Evolutionary conservation across 2,329 filamentous ascomycete genomes (phyloP).

Genomic region (Calycina marina): DNA sequence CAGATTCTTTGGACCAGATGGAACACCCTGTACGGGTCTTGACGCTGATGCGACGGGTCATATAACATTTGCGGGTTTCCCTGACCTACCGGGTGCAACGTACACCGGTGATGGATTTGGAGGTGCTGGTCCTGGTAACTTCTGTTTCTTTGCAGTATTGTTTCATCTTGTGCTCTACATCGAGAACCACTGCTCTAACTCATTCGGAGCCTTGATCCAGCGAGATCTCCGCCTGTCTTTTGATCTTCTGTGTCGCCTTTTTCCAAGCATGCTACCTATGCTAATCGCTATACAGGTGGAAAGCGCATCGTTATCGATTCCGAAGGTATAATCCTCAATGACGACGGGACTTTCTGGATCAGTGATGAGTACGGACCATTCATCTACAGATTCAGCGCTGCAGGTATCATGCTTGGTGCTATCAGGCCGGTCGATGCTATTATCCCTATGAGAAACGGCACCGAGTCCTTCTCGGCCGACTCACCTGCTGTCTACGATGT

Average conservation of each 20-base stretch:
- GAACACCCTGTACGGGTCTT: conserved; percentile 46
- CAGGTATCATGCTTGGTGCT: conserved; percentile 45
- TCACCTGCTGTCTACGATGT: conserved; percentile 44
- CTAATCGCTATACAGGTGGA: no score
- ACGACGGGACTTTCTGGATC: conserved; percentile 47
- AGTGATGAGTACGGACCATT: conserved; percentile 57
- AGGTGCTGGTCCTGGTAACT: conserved; percentile 34
- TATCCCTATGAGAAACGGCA: conserved; percentile 47
- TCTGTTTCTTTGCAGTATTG: no score
- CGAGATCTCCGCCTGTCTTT: no score
- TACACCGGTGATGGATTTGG: conserved; percentile 57
- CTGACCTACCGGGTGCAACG: conserved; percentile 44
- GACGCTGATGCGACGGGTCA: conserved; percentile 42
- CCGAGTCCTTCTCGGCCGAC: conserved; percentile 46
- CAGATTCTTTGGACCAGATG: conserved; percentile 47
- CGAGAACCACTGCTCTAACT: no score
- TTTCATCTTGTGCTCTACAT: no score
- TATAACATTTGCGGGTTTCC: conserved; percentile 41
- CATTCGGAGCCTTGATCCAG: no score
- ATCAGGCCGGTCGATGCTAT: conserved; percentile 50
- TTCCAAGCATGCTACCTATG: no score
- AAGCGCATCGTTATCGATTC: conserved; percentile 45
- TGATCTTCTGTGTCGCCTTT: no score
- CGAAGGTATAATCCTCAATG: conserved; percentile 49
- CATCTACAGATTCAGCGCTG: conserved; percentile 46